These are phyloP conservation scores for Schizophyllum amplum DNA, from an alignment of 1,284 basidiomycete genomes.

Conservation along the genomic window DNA sequence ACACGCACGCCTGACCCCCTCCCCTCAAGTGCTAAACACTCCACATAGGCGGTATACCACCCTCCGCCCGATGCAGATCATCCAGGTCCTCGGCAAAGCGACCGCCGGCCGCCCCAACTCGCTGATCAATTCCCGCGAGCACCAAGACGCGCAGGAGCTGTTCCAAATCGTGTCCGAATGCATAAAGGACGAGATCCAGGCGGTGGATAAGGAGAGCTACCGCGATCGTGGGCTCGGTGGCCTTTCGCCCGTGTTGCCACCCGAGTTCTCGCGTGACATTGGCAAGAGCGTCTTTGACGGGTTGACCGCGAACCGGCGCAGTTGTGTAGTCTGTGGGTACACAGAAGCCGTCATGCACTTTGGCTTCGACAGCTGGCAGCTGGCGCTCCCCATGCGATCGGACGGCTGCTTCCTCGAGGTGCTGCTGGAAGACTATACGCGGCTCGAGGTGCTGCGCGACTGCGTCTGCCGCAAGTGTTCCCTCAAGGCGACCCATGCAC, in stretches of 20 bases:
- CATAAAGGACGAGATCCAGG: conserved; percentile 69
- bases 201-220: conserved; percentile 56
- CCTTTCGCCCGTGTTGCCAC: conserved; percentile 23
- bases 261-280: conserved; percentile 31
- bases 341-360: conserved; percentile 87
- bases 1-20: conserved; percentile 12
- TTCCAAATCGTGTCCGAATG: conserved; percentile 86
- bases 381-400: conserved; percentile 37
- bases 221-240: conserved; percentile 63
- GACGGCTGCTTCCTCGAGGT: conserved; percentile 24
- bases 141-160: conserved; percentile 95
- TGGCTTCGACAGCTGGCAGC: conserved; percentile 74
- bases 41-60: conserved; percentile 51
- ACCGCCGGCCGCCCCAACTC: conserved; percentile 49
- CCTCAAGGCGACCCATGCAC: conserved; percentile 57
- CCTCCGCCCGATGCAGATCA: conserved; percentile 64
- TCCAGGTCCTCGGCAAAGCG: conserved; percentile 56
- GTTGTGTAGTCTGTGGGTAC: conserved; percentile 78
- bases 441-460: conserved; percentile 72
- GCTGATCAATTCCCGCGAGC: conserved; percentile 78
- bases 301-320: conserved; percentile 73
- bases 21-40: conserved; percentile 64
- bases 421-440: conserved; percentile 80
- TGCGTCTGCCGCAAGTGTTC: conserved; percentile 82
- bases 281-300: conserved; percentile 73